These are phyloP conservation scores for Plasmodium yoelii DNA, from an alignment of 169 alveolate species.

Conservation along the genomic window DNA sequence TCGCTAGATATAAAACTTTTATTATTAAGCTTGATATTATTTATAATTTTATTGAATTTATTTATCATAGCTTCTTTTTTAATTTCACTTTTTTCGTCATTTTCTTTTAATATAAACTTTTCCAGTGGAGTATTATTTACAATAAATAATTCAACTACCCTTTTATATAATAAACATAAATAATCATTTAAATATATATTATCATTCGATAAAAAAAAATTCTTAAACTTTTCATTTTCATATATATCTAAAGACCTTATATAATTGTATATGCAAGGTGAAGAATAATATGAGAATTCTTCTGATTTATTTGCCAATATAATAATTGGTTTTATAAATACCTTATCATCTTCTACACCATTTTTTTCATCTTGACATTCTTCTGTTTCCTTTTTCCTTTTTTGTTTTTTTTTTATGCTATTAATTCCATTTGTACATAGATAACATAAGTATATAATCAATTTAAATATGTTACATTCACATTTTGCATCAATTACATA, in stretches of 20 bases:
- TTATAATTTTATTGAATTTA: slow-evolving; percentile 14
- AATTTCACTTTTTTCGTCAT: background rate
- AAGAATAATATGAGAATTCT: slow-evolving; percentile 55
- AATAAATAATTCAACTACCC: background rate
- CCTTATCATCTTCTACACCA: too few species aligned
- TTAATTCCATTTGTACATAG: slow-evolving; percentile 5
- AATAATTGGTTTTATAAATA: slow-evolving; percentile 54
- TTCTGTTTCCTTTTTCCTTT: background rate
- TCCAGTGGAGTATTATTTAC: background rate
- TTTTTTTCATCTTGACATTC: too few species aligned
- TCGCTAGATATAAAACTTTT: slow-evolving; percentile 20
- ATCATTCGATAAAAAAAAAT: slow-evolving; percentile 44
- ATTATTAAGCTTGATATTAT: slow-evolving; percentile 25
- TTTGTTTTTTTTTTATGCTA: background rate
- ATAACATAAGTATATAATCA: slow-evolving; percentile 47
- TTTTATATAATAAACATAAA: slow-evolving; percentile 15
- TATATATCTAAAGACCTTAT: slow-evolving; percentile 44
- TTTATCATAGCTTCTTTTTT: background rate
- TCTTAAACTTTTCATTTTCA: slow-evolving; percentile 54
- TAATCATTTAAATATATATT: slow-evolving; percentile 30
- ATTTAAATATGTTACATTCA: slow-evolving; percentile 63
- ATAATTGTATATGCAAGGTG: slow-evolving; percentile 72
- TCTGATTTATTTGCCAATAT: slow-evolving; percentile 65
- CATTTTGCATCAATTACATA: slow-evolving; percentile 66
- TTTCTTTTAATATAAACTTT: background rate